These are phyloP conservation scores for Vinca minor DNA, from an alignment of 257 asterid genomes.

Conservation along the genomic window DNA sequence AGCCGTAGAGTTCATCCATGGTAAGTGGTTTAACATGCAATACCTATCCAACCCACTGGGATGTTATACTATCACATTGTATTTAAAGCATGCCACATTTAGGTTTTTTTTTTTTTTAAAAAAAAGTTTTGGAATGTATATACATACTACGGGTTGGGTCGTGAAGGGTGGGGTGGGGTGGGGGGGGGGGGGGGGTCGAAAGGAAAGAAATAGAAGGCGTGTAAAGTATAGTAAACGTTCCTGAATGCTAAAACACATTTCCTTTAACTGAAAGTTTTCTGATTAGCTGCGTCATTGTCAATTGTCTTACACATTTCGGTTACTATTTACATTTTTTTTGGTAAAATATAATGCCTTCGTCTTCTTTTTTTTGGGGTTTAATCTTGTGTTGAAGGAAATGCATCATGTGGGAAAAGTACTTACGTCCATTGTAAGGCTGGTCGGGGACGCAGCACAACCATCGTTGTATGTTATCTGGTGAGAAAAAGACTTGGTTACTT, in stretches of 20 bases:
- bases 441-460: slow-evolving; percentile 46
- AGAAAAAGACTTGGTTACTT: slow-evolving; percentile 11
- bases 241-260: background rate
- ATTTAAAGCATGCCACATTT: background rate
- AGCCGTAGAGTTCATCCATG: slow-evolving; percentile 42
- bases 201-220: too few relatives aligned
- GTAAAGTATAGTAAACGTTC: too few relatives aligned
- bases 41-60: background rate
- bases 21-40: slow-evolving; percentile 12
- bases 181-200: background rate
- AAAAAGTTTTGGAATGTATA: too few relatives aligned
- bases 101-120: too few relatives aligned
- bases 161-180: too few relatives aligned
- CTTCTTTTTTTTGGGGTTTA: background rate
- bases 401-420: slow-evolving; percentile 29
- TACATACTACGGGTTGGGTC: too few relatives aligned
- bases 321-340: background rate
- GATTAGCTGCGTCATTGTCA: background rate
- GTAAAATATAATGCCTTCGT: background rate
- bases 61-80: background rate
- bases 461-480: slow-evolving; percentile 45
- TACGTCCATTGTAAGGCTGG: slow-evolving; percentile 52
- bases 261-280: too few relatives aligned
- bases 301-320: background rate
- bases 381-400: slow-evolving; percentile 23